Base-by-base conservation (phyloP, 495 filamentous ascomycete genomes). In the Penicillium cosmopolitanum region DNA sequence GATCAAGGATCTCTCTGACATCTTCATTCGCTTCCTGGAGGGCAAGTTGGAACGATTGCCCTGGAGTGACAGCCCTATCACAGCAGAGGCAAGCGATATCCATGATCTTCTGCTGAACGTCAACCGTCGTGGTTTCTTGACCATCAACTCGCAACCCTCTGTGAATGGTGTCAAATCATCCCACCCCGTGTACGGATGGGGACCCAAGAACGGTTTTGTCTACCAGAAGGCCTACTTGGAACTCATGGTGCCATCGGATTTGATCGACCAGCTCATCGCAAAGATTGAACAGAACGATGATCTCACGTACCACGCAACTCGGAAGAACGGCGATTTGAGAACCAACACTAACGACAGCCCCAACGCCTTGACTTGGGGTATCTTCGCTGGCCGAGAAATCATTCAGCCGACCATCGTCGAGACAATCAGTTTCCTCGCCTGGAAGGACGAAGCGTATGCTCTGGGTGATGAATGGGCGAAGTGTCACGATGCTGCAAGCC, bases 371-470 rank as follows among this genome's bases (percentile, higher is more conserved):
- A 99, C 96, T 4, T 99, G 96, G 96, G 96, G 96, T 74, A 96
- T 98, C 46, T 99, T 97, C 78, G 93, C 96, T 11, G 95, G 95
- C 35, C 95, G 97, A 70, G 96, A 99, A 73, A 97, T 99, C 68
- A 92, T 99, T 46, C 96, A 99, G 72, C 96, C 96, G 11, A 99
- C 96, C n/a, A 96, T 99, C 60, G 94, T 98, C 48, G 96, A 99
- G 76, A 96, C 92, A 7, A 86, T 98, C 73, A 95, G 90, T 75
- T 99, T 99, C 84, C 74, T 99, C 54, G 96, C 96, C 25, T 99
- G 96, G 96, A 96, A 96, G 78, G 96, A 99, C 63, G 96, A 99
- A 71, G 96, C 96, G 15, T 99, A 88, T 77, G 86, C 89, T 56
- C 84, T 99, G 21, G 96, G 96, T 47, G 81, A 89, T 53, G 93